Base-by-base conservation (phyloP, 2,329 filamentous ascomycete genomes). In the Fusarium xylarioides region DNA sequence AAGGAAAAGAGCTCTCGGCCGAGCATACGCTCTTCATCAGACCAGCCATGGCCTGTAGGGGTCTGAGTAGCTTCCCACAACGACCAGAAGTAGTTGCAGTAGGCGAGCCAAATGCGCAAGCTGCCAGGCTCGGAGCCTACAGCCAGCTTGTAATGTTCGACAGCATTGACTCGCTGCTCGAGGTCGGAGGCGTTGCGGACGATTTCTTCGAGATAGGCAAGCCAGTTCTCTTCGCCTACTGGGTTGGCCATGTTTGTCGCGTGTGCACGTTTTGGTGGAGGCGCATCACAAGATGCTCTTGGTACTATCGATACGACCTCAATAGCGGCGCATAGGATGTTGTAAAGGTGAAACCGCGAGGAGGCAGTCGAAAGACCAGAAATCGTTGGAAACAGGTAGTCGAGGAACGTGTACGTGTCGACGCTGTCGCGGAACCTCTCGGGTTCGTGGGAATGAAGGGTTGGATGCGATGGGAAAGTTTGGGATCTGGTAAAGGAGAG, bases 21-120 rank as follows among this genome's bases (percentile, higher is more conserved):
- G 66, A 93, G 84, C 56, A 88, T 82, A 76, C 90, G 89, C 74
- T 95, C 93, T 34, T 95, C 92, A 34, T 90, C 87, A 11, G 90
- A 83, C 88, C 90, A 90, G 46, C 84, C 85, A 63, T 74, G 60
- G 26, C 86, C 83, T 61, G 88, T 86, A 60, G 86, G 80, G 46
- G 81, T 87, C 79, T 91, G 89, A 76, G 89, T 90, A 73, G 89
- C 89, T 57, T 86, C 86, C 80, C 93, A 91, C 16, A 95, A 89
- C 26, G 89, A 88, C 86, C 91, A 91, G 71, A 95, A 90, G 82
- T 92, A 95, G 76, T 95, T 91, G 81, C 91, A 93, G 79, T 95
- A 95, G 34, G 90, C 87, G 67, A 91, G 87, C 93, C 93, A 96
- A 44, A 95, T 84, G 71, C 89, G 90, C 67, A 92, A 85, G 76